Evolutionary conservation across 805 yeast species (phyloP).

Genomic region (Kuraishia floccosa): DNA sequence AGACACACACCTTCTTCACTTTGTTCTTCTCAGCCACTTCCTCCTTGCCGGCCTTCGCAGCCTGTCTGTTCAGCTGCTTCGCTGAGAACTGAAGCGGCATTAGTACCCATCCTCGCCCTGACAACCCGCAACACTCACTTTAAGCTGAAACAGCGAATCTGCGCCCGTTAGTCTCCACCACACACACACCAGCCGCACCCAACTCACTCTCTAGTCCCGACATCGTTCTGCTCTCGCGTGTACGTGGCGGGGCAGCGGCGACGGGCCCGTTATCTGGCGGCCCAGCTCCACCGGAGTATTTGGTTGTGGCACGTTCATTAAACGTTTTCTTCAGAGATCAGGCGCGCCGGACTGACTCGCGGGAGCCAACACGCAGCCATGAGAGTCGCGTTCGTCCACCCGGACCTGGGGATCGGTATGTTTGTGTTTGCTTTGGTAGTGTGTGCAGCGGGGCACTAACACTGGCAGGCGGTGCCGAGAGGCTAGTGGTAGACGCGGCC

Average conservation of each 20-base stretch:
- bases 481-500: slow-evolving; percentile 95
- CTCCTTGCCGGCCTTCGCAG: slow-evolving; percentile 84
- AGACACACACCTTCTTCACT: slow-evolving; percentile 49
- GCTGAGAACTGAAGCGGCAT: slow-evolving; percentile 60
- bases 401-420: slow-evolving; percentile 85
- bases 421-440: background rate
- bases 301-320: too few relatives aligned
- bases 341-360: too few relatives aligned
- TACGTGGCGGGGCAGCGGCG: too few relatives aligned
- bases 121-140: slow-evolving; percentile 19
- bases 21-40: slow-evolving; percentile 79
- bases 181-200: background rate
- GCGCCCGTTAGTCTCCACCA: background rate
- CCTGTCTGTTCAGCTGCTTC: slow-evolving; percentile 83
- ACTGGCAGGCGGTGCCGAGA: slow-evolving; percentile 70
- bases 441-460: background rate
- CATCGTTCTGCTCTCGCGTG: slow-evolving; percentile 18
- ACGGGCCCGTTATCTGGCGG: too few relatives aligned
- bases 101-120: background rate
- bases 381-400: slow-evolving; percentile 82
- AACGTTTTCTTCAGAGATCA: too few relatives aligned
- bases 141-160: slow-evolving; percentile 56
- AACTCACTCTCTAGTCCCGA: slow-evolving; percentile 30
- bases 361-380: too few relatives aligned
- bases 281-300: too few relatives aligned